Conservation (phyloP, 2,329 filamentous ascomycete species). For the Venturia aucupariae region DNA sequence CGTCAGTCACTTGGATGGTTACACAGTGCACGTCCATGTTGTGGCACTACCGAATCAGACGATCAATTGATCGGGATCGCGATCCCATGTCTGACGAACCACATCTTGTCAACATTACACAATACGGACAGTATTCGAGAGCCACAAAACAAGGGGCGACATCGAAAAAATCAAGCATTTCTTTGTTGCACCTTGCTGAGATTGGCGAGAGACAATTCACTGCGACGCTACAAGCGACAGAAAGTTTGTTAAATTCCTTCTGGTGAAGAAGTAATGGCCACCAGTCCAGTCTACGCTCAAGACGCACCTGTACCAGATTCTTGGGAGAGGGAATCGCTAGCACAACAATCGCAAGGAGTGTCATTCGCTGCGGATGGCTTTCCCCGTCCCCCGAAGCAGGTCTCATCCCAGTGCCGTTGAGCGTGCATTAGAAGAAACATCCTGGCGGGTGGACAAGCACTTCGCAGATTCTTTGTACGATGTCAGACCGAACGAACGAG, state of each 20-base stretch:
- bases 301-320: background rate
- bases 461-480: background rate
- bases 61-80: background rate
- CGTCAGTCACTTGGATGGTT: background rate
- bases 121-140: no score
- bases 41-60: background rate
- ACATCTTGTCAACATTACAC: background rate
- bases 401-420: background rate
- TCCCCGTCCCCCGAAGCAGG: background rate
- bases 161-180: background rate
- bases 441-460: background rate
- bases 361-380: slow-evolving; percentile 1
- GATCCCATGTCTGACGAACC: background rate
- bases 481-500: background rate
- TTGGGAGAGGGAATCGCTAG: background rate
- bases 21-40: background rate
- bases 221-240: background rate
- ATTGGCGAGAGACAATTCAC: background rate
- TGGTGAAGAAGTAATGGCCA: background rate
- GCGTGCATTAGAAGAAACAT: background rate
- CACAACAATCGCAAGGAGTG: background rate
- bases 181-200: background rate
- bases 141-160: background rate
- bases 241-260: background rate
- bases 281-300: background rate